phyloP scores from a whole-genome alignment of 768 basidiomycete species.

The Suillus fuscotomentosus region DNA sequence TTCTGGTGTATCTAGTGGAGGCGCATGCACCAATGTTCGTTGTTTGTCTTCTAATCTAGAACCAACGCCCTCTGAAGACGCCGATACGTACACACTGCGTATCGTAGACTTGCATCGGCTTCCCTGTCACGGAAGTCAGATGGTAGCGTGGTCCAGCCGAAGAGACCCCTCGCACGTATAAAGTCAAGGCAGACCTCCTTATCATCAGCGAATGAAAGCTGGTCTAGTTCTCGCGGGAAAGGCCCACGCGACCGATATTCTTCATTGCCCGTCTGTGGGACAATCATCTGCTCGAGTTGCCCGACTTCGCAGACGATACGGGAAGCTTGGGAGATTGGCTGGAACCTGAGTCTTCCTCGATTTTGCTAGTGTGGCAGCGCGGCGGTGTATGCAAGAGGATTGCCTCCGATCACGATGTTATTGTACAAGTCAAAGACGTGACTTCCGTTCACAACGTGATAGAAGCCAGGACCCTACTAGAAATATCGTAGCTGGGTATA shows the following conservation, averaged over 20 bases:
- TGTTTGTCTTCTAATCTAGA: conserved; percentile 13
- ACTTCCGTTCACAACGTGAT: not conserved
- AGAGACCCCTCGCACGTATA: not conserved
- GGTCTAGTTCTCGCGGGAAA: not conserved
- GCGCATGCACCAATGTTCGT: conserved; percentile 4
- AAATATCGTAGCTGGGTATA: not conserved
- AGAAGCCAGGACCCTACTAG: not conserved
- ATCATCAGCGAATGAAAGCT: not conserved
- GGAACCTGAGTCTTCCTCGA: too few species aligned
- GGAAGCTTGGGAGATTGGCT: not conserved
- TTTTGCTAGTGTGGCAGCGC: not conserved
- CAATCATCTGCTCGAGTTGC: not conserved
- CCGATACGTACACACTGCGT: conserved; percentile 22
- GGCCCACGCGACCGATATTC: not conserved
- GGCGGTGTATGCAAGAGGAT: not conserved
- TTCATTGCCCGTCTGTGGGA: not conserved
- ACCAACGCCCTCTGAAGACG: conserved; percentile 25
- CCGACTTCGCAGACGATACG: not conserved
- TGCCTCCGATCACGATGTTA: not conserved
- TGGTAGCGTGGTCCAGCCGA: not conserved
- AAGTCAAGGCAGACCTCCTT: not conserved
- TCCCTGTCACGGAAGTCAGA: not conserved
- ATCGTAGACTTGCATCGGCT: not conserved
- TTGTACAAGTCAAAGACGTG: not conserved
- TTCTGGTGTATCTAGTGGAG: conserved; percentile 13